phyloP scores from a whole-genome alignment of 371 early-diverging fungal species.

The Mucor velutinosus region DNA sequence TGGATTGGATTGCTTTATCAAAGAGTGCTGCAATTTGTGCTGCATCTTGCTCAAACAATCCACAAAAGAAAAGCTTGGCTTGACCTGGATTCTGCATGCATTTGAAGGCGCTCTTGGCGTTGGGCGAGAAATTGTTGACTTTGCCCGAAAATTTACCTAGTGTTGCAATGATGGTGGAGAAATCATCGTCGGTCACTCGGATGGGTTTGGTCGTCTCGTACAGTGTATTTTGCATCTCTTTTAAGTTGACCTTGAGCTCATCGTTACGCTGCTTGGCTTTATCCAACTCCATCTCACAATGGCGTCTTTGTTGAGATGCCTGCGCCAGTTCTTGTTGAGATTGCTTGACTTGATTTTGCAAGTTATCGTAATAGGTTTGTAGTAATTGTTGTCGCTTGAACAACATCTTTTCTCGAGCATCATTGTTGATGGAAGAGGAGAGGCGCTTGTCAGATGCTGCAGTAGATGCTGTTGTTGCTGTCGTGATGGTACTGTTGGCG shows the following conservation, averaged over 20 bases:
- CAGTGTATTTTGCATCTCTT: slow-evolving; percentile 12
- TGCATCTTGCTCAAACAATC: not conserved
- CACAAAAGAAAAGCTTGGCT: not conserved
- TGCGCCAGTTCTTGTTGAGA: not conserved
- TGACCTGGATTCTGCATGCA: not conserved
- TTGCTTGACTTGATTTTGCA: not conserved
- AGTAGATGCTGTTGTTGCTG: not conserved
- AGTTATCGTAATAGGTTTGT: not conserved
- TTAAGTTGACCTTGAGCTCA: not conserved
- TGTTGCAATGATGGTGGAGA: slow-evolving; percentile 20
- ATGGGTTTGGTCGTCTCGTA: slow-evolving; percentile 17
- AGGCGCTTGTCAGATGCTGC: not conserved
- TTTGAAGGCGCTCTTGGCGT: slow-evolving; percentile 12
- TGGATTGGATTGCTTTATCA: not conserved
- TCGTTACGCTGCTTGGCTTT: not conserved
- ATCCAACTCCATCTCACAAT: not conserved
- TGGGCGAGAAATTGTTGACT: slow-evolving; percentile 19
- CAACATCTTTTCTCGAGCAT: slow-evolving; percentile 6
- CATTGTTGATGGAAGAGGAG: not conserved
- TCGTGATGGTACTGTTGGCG: not conserved
- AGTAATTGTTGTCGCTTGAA: not conserved
- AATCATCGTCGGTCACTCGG: slow-evolving; percentile 28
- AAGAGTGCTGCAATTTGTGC: slow-evolving; percentile 2
- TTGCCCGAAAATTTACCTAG: slow-evolving; percentile 21
- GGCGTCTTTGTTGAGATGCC: not conserved